These are phyloP conservation scores for Beauveria scarabaeidicola DNA, from an alignment of 2,329 filamentous ascomycete genomes.

Conservation along the genomic window DNA sequence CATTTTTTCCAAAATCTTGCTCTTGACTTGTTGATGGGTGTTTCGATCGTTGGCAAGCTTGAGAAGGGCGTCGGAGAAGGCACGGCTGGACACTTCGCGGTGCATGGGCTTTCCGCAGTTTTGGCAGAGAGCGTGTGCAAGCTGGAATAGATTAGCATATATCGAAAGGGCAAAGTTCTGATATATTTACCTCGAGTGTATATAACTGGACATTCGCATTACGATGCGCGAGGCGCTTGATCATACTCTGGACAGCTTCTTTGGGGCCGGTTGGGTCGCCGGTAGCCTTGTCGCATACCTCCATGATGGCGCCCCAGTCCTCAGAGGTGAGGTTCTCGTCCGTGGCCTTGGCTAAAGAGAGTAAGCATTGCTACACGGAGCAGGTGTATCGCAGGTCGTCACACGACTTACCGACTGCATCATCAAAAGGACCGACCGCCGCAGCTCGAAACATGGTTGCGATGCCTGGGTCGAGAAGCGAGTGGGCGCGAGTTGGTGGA, in stretches of 20 bases:
- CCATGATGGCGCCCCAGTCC: constrained; percentile 58
- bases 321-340: constrained; percentile 94
- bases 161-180: not conserved
- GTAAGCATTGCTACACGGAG: constrained; percentile 13
- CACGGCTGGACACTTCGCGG: constrained; percentile 80
- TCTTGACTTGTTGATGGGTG: constrained; percentile 91
- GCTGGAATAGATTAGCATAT: constrained; percentile 34
- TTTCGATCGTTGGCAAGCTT: constrained; percentile 90
- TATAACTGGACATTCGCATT: constrained; percentile 96
- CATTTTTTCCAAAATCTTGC: constrained; percentile 95
- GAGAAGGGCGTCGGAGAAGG: constrained; percentile 88
- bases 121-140: constrained; percentile 83
- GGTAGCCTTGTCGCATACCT: constrained; percentile 53
- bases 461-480: constrained; percentile 13
- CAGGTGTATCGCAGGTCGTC: not conserved
- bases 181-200: constrained; percentile 63
- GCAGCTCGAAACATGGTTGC: constrained; percentile 50
- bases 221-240: constrained; percentile 83
- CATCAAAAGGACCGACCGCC: constrained; percentile 49
- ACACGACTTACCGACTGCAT: constrained; percentile 45
- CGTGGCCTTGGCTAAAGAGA: constrained; percentile 59
- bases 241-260: constrained; percentile 81
- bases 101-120: constrained; percentile 85
- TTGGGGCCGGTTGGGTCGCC: constrained; percentile 55
- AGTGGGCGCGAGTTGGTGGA: not conserved